A percentile compares a stretch with the other conserved stretches of the same genome.
Conservation (phyloP, 1,139 yeast genomes). For the Pichia sp. region DNA sequence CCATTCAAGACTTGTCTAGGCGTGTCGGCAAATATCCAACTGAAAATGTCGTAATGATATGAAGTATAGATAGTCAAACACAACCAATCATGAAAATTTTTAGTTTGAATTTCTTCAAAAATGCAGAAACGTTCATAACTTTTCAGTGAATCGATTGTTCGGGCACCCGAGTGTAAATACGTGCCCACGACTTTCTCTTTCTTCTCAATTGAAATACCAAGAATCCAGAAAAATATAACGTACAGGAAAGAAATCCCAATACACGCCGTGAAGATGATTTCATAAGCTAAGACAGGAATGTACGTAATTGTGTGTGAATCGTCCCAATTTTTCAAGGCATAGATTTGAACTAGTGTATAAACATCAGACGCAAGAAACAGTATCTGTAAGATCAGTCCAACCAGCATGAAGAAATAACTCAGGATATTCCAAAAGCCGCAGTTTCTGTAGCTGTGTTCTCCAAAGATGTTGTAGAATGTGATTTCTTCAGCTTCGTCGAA, state of each 20-base stretch:
- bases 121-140: conserved; percentile 71
- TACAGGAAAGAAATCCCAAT: conserved; percentile 71
- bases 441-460: conserved; percentile 52
- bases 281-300: conserved; percentile 61
- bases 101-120: conserved; percentile 65
- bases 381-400: conserved; percentile 50
- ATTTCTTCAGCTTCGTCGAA: conserved; percentile 24
- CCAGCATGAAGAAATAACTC: conserved; percentile 53
- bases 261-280: conserved; percentile 85
- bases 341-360: conserved; percentile 73
- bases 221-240: conserved; percentile 53
- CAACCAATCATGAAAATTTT: conserved; percentile 64
- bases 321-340: conserved; percentile 79
- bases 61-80: conserved; percentile 57
- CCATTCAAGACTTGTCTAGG: conserved; percentile 91
- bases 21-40: conserved; percentile 73
- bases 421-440: conserved; percentile 50
- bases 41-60: conserved; percentile 53
- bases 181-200: conserved; percentile 68
- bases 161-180: conserved; percentile 67
- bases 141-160: conserved; percentile 53
- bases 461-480: conserved; percentile 35
- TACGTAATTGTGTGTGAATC: conserved; percentile 47
- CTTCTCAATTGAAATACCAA: conserved; percentile 58
- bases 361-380: conserved; percentile 70